A percentile compares a stretch with the other conserved stretches of the same genome.
phyloP scores from a whole-genome alignment of 441 rosid genomes.

The Euphorbia celastroides region DNA sequence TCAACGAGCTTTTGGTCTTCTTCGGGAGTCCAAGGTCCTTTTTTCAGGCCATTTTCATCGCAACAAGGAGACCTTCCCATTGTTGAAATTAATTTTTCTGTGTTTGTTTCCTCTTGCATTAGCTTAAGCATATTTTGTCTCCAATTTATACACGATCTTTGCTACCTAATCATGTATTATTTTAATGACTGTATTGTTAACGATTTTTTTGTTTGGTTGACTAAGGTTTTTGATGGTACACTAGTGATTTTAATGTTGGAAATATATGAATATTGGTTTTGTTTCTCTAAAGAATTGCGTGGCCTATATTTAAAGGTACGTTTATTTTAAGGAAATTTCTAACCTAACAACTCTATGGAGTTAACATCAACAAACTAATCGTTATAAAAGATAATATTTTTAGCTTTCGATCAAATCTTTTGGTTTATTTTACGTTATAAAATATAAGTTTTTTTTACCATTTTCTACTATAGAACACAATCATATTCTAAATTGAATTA shows the following conservation, averaged over 20 bases:
- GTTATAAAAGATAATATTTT: not conserved
- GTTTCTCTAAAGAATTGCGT: not conserved
- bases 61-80: conserved; percentile 90
- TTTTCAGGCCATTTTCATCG: conserved; percentile 86
- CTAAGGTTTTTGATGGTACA: conserved; percentile 19
- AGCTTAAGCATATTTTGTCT: conserved; percentile 28
- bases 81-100: not conserved
- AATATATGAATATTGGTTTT: not conserved
- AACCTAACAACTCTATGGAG: conserved; percentile 1
- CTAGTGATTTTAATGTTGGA: not conserved
- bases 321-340: not conserved
- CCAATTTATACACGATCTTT: conserved; percentile 40
- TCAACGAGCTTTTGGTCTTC: conserved; percentile 79
- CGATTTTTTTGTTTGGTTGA: conserved; percentile 19
- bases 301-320: not conserved
- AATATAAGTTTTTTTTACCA: too few relatives aligned
- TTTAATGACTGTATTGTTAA: not conserved
- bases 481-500: too few relatives aligned
- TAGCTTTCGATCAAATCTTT: too few relatives aligned
- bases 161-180: conserved; percentile 19
- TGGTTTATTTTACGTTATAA: too few relatives aligned
- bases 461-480: too few relatives aligned
- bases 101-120: conserved; percentile 12
- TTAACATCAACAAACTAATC: not conserved
- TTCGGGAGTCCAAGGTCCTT: conserved; percentile 93